Evolutionary conservation across 768 basidiomycete species (phyloP).

Genomic region (Phaffia tasmanica): DNA sequence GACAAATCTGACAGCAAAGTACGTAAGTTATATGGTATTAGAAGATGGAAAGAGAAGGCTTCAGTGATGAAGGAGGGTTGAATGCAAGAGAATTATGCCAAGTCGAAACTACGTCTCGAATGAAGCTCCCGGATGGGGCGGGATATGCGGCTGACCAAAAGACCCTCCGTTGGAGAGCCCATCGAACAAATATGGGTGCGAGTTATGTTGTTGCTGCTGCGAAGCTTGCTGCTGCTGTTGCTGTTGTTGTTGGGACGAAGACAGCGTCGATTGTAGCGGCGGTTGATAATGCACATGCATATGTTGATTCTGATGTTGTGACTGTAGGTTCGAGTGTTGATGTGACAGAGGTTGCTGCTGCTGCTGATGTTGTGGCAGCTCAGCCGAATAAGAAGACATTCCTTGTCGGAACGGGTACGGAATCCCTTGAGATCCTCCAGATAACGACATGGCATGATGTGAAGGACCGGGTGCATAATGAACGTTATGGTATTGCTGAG

Average conservation of each 20-base stretch:
- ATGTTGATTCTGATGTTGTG: not conserved
- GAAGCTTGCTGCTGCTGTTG: not conserved
- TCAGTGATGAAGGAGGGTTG: not conserved
- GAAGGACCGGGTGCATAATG: slow-evolving; percentile 7
- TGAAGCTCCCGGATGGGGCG: not conserved
- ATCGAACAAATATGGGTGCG: not conserved
- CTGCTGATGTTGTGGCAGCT: not conserved
- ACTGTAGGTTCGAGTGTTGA: not conserved
- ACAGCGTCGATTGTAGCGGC: slow-evolving; percentile 2
- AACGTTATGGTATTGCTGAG: not conserved
- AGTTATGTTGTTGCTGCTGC: slow-evolving; percentile 2
- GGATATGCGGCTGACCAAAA: not conserved
- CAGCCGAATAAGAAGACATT: not conserved
- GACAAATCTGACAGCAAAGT: not conserved
- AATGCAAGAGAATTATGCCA: slow-evolving; percentile 6
- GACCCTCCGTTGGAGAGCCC: slow-evolving; percentile 4
- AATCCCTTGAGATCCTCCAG: slow-evolving; percentile 4
- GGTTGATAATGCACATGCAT: slow-evolving; percentile 3
- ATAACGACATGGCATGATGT: not conserved
- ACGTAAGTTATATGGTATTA: not conserved
- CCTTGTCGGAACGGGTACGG: slow-evolving; percentile 7
- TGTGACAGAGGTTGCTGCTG: not conserved
- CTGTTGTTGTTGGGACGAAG: slow-evolving; percentile 9
- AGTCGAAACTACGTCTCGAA: slow-evolving; percentile 12
- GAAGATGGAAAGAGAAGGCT: not conserved